Conservation (phyloP, 805 yeast genomes). For the Kuraishia piskuri region DNA sequence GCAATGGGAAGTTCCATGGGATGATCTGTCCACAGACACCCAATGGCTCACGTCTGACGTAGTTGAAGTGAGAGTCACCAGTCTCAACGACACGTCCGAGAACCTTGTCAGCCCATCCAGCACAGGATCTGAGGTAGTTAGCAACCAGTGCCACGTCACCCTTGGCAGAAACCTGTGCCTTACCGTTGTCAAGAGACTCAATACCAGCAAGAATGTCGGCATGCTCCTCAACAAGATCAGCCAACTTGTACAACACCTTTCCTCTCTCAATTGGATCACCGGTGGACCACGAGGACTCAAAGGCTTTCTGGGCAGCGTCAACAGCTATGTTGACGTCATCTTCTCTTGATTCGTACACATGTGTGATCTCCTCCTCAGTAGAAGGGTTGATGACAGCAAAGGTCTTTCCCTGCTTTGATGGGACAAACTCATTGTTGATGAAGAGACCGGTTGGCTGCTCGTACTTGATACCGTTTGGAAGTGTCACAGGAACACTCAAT, state of each 20-base stretch:
- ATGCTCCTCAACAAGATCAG: slow-evolving; percentile 39
- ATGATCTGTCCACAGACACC: slow-evolving; percentile 68
- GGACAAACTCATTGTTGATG: slow-evolving; percentile 76
- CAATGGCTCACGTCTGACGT: slow-evolving; percentile 58
- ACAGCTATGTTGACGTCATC: slow-evolving; percentile 50
- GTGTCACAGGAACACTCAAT: slow-evolving; percentile 35
- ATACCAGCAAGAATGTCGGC: slow-evolving; percentile 42
- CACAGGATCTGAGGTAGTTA: slow-evolving; percentile 52
- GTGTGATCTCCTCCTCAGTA: slow-evolving; percentile 41
- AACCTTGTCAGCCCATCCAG: slow-evolving; percentile 70
- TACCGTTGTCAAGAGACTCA: slow-evolving; percentile 55
- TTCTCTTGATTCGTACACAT: slow-evolving; percentile 40
- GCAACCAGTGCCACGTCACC: slow-evolving; percentile 53
- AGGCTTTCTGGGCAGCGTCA: slow-evolving; percentile 42
- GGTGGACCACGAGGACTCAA: slow-evolving; percentile 35
- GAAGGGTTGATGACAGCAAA: slow-evolving; percentile 51
- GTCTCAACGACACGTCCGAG: slow-evolving; percentile 58
- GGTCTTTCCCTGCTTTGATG: slow-evolving; percentile 46
- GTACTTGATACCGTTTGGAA: slow-evolving; percentile 47
- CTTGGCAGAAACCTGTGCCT: slow-evolving; percentile 40
- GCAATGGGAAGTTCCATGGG: slow-evolving; percentile 68
- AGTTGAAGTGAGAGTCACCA: slow-evolving; percentile 44
- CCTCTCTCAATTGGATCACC: slow-evolving; percentile 37
- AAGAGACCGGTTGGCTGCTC: slow-evolving; percentile 70
- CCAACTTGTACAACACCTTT: slow-evolving; percentile 37